Percentiles rank a stretch among this genome's conserved stretches.
Conservation (phyloP, 129 eudicot genomes). For the Tagetes patula region DNA sequence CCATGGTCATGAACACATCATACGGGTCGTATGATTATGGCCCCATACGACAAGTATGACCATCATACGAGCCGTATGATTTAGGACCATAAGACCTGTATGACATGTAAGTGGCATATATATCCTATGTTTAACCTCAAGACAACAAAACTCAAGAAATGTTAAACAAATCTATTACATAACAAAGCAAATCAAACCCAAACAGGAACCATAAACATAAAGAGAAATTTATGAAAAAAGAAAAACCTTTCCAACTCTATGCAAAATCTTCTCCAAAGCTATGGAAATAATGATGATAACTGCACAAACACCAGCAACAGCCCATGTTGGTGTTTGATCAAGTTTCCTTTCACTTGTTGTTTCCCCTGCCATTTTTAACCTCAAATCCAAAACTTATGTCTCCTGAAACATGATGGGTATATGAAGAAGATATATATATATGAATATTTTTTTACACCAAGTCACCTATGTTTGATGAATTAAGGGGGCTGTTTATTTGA, state of each 20-base stretch:
- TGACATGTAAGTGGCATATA: too few relatives aligned
- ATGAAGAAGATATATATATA: background rate
- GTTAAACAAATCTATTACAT: background rate
- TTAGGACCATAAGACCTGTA: too few relatives aligned
- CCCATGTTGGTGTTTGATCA: slow-evolving; percentile 94
- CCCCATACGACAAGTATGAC: too few relatives aligned
- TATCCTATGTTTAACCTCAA: background rate
- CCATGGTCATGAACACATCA: too few relatives aligned
- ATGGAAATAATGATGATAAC: slow-evolving; percentile 66
- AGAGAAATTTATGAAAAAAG: background rate
- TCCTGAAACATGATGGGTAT: background rate
- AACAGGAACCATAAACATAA: background rate
- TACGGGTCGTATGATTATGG: too few relatives aligned
- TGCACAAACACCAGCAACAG: slow-evolving; percentile 90
- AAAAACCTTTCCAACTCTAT: slow-evolving; percentile 70
- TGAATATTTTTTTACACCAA: background rate
- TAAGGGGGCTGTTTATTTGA: background rate
- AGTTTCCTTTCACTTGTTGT: slow-evolving; percentile 41
- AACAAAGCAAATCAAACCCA: background rate
- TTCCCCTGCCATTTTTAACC: slow-evolving; percentile 44
- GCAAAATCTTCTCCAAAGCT: slow-evolving; percentile 54
- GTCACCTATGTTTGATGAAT: background rate
- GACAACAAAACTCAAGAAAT: background rate
- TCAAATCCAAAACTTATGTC: slow-evolving; percentile 5
- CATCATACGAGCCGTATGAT: too few relatives aligned